These are phyloP conservation scores for Vitis hybrid DNA, from an alignment of 177 flowering plant genomes.

Conservation along the genomic window DNA sequence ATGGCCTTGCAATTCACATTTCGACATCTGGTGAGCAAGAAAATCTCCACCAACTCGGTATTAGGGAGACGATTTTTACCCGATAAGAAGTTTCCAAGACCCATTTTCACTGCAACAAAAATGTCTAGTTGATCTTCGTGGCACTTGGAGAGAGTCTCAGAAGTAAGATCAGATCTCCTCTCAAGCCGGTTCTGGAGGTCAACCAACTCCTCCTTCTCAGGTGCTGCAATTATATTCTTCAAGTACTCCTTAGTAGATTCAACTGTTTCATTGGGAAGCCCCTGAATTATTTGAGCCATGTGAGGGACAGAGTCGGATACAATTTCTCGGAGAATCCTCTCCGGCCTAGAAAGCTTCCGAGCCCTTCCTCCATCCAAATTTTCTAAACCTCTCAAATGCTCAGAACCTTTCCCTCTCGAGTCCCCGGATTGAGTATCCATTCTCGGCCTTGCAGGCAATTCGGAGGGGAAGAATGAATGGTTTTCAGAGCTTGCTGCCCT, in stretches of 20 bases:
- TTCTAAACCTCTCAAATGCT: slow-evolving; percentile 46
- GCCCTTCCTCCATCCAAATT: slow-evolving; percentile 44
- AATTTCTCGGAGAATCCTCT: slow-evolving; percentile 62
- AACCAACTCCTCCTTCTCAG: slow-evolving; percentile 65
- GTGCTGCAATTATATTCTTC: slow-evolving; percentile 43
- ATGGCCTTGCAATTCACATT: slow-evolving; percentile 70
- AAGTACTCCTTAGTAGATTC: slow-evolving; percentile 60
- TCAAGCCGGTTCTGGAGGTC: slow-evolving; percentile 59
- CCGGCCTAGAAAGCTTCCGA: slow-evolving; percentile 53
- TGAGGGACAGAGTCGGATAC: slow-evolving; percentile 59
- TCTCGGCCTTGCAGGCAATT: slow-evolving; percentile 77
- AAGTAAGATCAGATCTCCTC: slow-evolving; percentile 74
- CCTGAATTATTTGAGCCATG: slow-evolving; percentile 61
- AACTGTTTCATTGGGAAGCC: slow-evolving; percentile 56
- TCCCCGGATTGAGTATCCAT: slow-evolving; percentile 52
- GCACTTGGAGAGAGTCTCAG: slow-evolving; percentile 64
- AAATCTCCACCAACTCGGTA: slow-evolving; percentile 72
- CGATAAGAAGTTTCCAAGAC: slow-evolving; percentile 49
- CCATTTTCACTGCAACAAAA: slow-evolving; percentile 70
- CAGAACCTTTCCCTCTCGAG: slow-evolving; percentile 56
- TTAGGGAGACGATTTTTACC: slow-evolving; percentile 36
- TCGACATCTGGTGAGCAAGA: slow-evolving; percentile 66
- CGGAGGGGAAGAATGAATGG: slow-evolving; percentile 83
- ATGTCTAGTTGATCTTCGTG: slow-evolving; percentile 67
- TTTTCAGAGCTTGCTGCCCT: slow-evolving; percentile 61